Conservation (phyloP, 1,284 basidiomycete species). For the Pseudozyma hubeiensis region DNA sequence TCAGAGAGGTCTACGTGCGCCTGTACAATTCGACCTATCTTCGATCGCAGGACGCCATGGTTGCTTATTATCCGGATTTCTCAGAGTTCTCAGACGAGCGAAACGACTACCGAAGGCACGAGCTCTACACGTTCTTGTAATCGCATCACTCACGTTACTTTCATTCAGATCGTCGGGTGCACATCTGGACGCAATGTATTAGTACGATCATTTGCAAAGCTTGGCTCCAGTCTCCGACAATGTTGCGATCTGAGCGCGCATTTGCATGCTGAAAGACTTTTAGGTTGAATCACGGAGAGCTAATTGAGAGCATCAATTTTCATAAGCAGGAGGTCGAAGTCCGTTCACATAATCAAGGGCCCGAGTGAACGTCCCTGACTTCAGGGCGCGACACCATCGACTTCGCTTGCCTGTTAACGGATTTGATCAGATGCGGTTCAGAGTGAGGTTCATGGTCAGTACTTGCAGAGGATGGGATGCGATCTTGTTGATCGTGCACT, state of each 20-base stretch:
- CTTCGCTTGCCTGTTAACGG: too few relatives aligned
- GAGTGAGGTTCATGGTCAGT: neutral
- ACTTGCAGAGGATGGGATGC: neutral
- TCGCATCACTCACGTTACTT: neutral
- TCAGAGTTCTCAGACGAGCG: constrained; percentile 60
- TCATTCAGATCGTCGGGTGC: too few relatives aligned
- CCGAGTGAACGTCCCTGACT: too few relatives aligned
- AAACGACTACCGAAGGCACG: constrained; percentile 63
- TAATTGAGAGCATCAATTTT: too few relatives aligned
- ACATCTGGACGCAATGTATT: neutral
- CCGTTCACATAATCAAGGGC: too few relatives aligned
- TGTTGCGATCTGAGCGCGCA: too few relatives aligned
- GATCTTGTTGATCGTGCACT: constrained; percentile 4
- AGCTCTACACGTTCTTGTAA: constrained; percentile 51
- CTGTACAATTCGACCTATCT: constrained; percentile 79
- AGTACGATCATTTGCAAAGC: neutral
- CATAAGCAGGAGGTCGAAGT: too few relatives aligned
- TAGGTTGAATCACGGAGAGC: neutral
- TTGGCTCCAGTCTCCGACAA: too few relatives aligned
- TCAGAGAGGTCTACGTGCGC: constrained; percentile 88
- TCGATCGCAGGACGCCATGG: constrained; percentile 87
- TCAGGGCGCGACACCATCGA: too few relatives aligned
- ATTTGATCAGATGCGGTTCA: neutral
- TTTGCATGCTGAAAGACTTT: too few relatives aligned
- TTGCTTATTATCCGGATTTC: constrained; percentile 85